phyloP scores from a whole-genome alignment of 108 stramenopile species.

The Aureococcus anophagefferens region DNA sequence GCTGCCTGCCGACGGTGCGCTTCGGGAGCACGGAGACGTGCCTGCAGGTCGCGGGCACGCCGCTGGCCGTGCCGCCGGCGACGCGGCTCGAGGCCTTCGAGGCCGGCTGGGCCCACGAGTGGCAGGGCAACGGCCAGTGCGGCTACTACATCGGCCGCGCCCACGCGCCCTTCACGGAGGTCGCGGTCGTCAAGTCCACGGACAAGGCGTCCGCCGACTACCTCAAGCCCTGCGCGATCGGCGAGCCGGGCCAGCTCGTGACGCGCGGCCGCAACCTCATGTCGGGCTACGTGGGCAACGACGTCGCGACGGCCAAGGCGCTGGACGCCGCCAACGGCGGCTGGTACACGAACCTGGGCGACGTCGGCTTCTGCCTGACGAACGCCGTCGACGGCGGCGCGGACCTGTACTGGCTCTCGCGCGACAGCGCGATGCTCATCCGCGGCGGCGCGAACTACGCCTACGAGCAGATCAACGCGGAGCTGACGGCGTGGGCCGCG shows the following conservation, averaged over 20 bases:
- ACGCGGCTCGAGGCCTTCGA: slow-evolving; percentile 16
- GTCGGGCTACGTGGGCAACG: slow-evolving; percentile 16
- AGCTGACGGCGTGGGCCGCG: slow-evolving; percentile 6
- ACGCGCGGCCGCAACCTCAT: slow-evolving; percentile 17
- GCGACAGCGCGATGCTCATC: slow-evolving; percentile 15
- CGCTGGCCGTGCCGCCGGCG: background rate
- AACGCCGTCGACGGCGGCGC: background rate
- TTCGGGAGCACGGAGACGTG: slow-evolving; percentile 28
- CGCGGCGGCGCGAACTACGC: slow-evolving; percentile 23
- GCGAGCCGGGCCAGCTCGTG: slow-evolving; percentile 15
- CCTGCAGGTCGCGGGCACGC: slow-evolving; percentile 21
- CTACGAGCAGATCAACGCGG: slow-evolving; percentile 17
- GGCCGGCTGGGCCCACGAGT: slow-evolving; percentile 17
- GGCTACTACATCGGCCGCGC: slow-evolving; percentile 25
- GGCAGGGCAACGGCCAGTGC: background rate
- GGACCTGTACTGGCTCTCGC: slow-evolving; percentile 14
- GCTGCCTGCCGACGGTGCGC: slow-evolving; percentile 12
- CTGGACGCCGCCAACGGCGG: slow-evolving; percentile 9
- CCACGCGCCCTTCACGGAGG: slow-evolving; percentile 12
- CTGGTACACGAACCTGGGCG: slow-evolving; percentile 23
- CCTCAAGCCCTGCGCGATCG: slow-evolving; percentile 7
- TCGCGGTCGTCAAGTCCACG: slow-evolving; percentile 9
- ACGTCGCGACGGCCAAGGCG: slow-evolving; percentile 6
- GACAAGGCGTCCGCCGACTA: background rate
- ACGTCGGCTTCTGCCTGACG: slow-evolving; percentile 16